Percentiles rank a stretch among this genome's conserved stretches.
These are phyloP conservation scores for Chrysoporthe puriensis DNA, from an alignment of 2,329 filamentous ascomycete genomes.

Conservation along the genomic window DNA sequence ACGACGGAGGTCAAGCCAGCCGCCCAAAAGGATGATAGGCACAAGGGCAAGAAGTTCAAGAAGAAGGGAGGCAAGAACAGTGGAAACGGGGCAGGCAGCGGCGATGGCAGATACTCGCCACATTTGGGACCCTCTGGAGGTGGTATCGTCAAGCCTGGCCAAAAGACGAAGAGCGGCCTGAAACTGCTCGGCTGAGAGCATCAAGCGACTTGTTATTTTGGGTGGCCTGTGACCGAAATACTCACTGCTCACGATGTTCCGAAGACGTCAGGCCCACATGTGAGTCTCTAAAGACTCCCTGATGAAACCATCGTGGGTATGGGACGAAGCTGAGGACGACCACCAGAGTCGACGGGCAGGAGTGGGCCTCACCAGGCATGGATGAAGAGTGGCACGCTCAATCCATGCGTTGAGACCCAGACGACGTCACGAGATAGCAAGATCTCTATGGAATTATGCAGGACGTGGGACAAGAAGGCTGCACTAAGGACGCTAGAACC, in stretches of 20 bases:
- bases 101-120: conserved; percentile 50
- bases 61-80: conserved; percentile 42
- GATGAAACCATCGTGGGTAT: neutral
- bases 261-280: neutral
- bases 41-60: conserved; percentile 55
- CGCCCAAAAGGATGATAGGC: conserved; percentile 65
- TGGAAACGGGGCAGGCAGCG: conserved; percentile 37
- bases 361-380: neutral
- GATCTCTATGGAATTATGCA: neutral
- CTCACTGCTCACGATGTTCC: neutral
- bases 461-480: neutral
- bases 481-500: neutral
- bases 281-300: neutral
- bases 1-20: conserved; percentile 88
- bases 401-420: neutral
- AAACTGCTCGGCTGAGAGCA: conserved; percentile 58
- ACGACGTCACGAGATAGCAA: neutral
- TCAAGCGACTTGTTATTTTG: conserved; percentile 1
- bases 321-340: neutral
- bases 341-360: neutral
- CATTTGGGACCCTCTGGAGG: conserved; percentile 52
- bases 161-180: conserved; percentile 70
- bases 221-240: neutral
- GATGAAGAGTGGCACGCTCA: neutral
- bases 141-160: conserved; percentile 64